Percentiles rank a stretch among this genome's conserved stretches.
phyloP scores from a whole-genome alignment of 1,284 basidiomycete genomes.

The Porogramme epimiltina region DNA sequence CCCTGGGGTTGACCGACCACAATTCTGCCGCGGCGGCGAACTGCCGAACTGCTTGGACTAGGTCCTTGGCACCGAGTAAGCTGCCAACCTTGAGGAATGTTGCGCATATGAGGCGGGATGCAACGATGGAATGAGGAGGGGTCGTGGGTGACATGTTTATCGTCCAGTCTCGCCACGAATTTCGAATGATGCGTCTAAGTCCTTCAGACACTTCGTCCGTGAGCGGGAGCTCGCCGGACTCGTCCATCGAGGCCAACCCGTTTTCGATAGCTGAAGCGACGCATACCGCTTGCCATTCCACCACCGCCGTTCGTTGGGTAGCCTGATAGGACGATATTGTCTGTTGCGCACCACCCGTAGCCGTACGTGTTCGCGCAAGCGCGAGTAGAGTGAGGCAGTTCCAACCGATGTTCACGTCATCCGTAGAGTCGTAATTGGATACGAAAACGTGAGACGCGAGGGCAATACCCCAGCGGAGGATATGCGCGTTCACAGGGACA shows the following conservation, averaged over 20 bases:
- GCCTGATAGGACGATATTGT: neutral
- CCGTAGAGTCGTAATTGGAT: neutral
- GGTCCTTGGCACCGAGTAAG: conserved; percentile 34
- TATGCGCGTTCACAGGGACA: conserved; percentile 2
- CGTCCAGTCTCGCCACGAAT: conserved; percentile 46
- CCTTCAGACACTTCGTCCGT: conserved; percentile 6
- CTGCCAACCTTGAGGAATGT: conserved; percentile 51
- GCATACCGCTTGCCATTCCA: conserved; percentile 32
- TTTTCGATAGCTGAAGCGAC: conserved; percentile 24
- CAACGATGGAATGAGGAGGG: conserved; percentile 24
- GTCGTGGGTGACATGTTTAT: conserved; percentile 18
- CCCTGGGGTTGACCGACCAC: conserved; percentile 5
- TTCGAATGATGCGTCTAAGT: conserved; percentile 34
- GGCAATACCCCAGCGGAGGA: conserved; percentile 20
- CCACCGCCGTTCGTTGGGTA: conserved; percentile 13
- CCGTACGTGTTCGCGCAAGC: conserved; percentile 16
- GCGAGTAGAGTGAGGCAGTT: conserved; percentile 28
- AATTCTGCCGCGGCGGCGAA: conserved; percentile 13
- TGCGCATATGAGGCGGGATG: conserved; percentile 40
- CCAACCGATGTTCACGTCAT: conserved; percentile 22
- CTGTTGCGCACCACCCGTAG: conserved; percentile 2
- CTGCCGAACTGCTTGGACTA: conserved; percentile 35
- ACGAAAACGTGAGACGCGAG: conserved; percentile 20
- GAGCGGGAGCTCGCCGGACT: conserved; percentile 12
- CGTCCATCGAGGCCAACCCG: conserved; percentile 29